Evolutionary conservation across 1,284 basidiomycete species (phyloP).

Genomic region (Boletellus deceptivus): DNA sequence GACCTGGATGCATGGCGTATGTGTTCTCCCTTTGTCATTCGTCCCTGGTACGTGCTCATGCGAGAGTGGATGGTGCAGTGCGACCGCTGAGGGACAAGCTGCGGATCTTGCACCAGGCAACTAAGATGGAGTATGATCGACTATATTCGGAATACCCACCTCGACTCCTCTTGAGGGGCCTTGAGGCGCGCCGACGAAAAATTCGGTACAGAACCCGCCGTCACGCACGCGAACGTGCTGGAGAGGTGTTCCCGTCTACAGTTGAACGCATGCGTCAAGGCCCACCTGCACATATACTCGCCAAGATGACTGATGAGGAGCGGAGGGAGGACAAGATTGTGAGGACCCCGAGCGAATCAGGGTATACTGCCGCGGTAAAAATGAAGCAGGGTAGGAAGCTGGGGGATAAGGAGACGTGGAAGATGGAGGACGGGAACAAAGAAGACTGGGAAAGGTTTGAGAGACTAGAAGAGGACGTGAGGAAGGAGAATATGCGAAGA

Average conservation of each 20-base stretch:
- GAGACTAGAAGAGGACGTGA: constrained; percentile 36
- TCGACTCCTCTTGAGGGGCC: constrained; percentile 47
- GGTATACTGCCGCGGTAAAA: constrained; percentile 50
- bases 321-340: constrained; percentile 47
- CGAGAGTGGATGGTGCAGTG: constrained; percentile 15
- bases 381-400: constrained; percentile 48
- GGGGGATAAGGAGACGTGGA: constrained; percentile 43
- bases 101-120: constrained; percentile 31
- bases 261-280: constrained; percentile 46
- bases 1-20: constrained; percentile 28
- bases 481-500: constrained; percentile 37
- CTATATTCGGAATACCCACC: constrained; percentile 43
- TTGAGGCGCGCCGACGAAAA: constrained; percentile 55
- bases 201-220: constrained; percentile 62
- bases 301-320: constrained; percentile 48
- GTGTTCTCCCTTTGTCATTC: constrained; percentile 1
- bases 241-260: constrained; percentile 53
- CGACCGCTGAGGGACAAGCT: constrained; percentile 24
- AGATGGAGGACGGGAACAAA: constrained; percentile 42
- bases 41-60: constrained; percentile 5
- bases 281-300: constrained; percentile 60
- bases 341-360: constrained; percentile 56
- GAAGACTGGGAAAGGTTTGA: constrained; percentile 39
- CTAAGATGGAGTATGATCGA: constrained; percentile 42
- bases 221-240: constrained; percentile 54